Conservation (phyloP, 2,329 filamentous ascomycete genomes). For the Volutella citrinella region DNA sequence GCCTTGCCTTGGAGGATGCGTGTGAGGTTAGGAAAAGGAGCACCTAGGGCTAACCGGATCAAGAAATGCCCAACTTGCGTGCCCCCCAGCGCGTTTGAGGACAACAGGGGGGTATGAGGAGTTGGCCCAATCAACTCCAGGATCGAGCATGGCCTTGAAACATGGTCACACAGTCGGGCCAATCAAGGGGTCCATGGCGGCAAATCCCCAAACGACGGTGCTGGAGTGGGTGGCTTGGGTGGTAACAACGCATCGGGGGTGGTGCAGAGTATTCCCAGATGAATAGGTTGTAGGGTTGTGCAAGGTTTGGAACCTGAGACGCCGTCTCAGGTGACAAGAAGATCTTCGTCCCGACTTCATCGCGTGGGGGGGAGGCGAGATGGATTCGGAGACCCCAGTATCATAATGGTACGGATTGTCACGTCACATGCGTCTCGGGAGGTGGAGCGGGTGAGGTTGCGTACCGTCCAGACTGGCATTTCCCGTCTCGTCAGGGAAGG, state of each 20-base stretch:
- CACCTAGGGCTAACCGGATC: too few species aligned
- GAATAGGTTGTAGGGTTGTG: too few species aligned
- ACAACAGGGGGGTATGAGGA: conserved; percentile 2
- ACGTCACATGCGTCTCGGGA: too few species aligned
- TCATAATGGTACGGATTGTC: too few species aligned
- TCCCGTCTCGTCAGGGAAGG: too few species aligned
- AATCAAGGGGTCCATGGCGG: conserved; percentile 7
- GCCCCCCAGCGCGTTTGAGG: too few species aligned
- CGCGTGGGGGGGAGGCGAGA: conserved; percentile 10
- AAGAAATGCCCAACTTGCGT: too few species aligned
- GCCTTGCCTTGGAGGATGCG: too few species aligned
- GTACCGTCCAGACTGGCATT: too few species aligned
- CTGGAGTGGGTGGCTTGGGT: conserved; percentile 8
- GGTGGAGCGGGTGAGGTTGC: too few species aligned
- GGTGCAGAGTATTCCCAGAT: conserved; percentile 1
- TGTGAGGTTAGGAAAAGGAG: too few species aligned
- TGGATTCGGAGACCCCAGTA: too few species aligned
- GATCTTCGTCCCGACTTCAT: conserved; percentile 10
- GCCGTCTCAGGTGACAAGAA: conserved; percentile 33
- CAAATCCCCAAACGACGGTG: conserved; percentile 19
- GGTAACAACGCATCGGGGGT: conserved; percentile 2
- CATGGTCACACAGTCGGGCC: conserved; percentile 8
- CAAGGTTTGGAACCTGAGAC: conserved; percentile 31
- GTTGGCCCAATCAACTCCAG: conserved; percentile 7
- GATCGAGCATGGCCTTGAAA: conserved; percentile 10